Base-by-base conservation (phyloP, 352 stramenopile genomes). In the Achlya hypogyna region DNA sequence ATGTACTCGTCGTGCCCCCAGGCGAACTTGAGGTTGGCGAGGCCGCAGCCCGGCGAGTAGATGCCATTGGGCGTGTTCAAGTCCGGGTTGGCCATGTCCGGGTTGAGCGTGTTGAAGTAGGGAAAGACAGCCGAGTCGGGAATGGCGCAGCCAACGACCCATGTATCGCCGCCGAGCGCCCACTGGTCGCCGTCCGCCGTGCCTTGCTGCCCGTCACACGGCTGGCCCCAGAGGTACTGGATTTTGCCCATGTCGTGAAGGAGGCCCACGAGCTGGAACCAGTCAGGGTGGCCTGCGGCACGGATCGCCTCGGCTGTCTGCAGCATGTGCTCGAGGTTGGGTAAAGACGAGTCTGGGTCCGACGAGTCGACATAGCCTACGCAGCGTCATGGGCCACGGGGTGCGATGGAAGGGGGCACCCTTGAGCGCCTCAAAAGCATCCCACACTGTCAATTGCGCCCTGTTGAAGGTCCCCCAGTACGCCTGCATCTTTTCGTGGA, bases 221-320 rank as follows among this genome's bases (percentile, higher is more conserved):
- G 74, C 35, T 70, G 73, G 34, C 90, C 90, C 90, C 89, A 97
- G 4, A 97, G 76, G 71, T 96, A 97, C 83, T 97, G 92, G 68
- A 97, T 97, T 74, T 98, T 97, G 58, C 90, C 90, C 84, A 98
- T 95, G 73, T 98, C 92, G 71, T 98, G 92, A 31, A 98, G 71
- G 18, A 98, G 69, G 0, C 92, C 92, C 2, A 92, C 84, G 42
- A 98, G 77, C 71, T 97, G 87, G 53, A 98, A 82, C 92, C 90
- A 97, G 52, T 98, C 92, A 2, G 90, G 89, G 71, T 97, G 88
- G 18, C 82, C 84, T 0, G 88, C 88, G 18, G 78, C 79, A 32
- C 92, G 83, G 53, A 98, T 97, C 5, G 86, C 88, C 75, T 98
- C 92, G 1, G 92, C 92, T 9, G 92, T 98, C 75, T 98, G 92